A percentile compares a stretch with the other conserved stretches of the same genome.
Evolutionary conservation across 176 grass and related monocot species (phyloP).

Genomic region (Musa troglodytarum): DNA sequence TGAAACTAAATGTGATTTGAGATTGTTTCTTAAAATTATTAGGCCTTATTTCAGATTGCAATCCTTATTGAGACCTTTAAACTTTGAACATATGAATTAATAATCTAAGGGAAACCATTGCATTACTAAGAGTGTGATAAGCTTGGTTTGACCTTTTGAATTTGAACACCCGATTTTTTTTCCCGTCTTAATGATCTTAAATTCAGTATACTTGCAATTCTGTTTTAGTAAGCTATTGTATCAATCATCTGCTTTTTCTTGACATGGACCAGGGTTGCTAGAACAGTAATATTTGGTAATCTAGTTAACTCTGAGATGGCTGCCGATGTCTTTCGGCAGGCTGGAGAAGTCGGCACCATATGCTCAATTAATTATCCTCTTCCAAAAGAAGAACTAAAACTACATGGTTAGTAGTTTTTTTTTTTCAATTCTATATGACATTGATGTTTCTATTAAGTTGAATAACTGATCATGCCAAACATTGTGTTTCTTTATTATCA

Average conservation of each 20-base stretch:
- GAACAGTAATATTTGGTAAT: slow-evolving; percentile 85
- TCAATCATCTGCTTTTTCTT: not conserved
- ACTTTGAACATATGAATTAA: not conserved
- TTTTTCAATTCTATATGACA: slow-evolving; percentile 1
- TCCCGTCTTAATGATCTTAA: not conserved
- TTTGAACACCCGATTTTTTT: too few species aligned
- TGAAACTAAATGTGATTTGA: not conserved
- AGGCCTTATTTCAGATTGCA: not conserved
- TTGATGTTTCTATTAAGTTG: not conserved
- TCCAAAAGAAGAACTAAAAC: slow-evolving; percentile 57
- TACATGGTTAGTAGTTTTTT: slow-evolving; percentile 46
- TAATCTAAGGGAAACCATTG: not conserved
- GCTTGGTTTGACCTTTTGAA: not conserved
- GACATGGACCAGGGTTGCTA: slow-evolving; percentile 51
- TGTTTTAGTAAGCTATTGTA: not conserved
- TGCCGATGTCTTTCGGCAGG: slow-evolving; percentile 58
- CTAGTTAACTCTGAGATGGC: slow-evolving; percentile 52
- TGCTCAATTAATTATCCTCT: slow-evolving; percentile 78
- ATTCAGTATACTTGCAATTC: not conserved
- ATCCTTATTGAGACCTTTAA: not conserved
- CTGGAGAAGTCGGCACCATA: slow-evolving; percentile 62
- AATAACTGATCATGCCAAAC: not conserved
- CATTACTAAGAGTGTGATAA: not conserved
- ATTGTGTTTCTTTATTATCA: not conserved
- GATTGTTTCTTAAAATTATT: not conserved